Evolutionary conservation across 148 eudicot species (phyloP), one percentile per base, ranked within the genome.

Genomic region (Persicaria tinctoria): DNA sequence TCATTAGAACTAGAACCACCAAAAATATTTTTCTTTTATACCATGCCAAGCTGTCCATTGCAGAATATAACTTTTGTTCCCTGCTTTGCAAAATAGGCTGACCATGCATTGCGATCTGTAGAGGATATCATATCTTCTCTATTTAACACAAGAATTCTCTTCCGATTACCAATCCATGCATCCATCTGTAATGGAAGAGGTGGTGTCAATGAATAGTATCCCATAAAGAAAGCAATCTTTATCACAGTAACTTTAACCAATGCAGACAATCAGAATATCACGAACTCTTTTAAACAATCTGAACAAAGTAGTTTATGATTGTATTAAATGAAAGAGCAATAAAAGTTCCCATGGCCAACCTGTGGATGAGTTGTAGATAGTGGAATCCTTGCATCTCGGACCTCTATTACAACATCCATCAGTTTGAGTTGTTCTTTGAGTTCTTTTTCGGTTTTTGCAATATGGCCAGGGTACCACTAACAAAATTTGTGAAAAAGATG

Each of bases 401-500:
- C 97, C 83, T 95, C 98, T 77, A 95, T 93, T 62, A 95, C 99
- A 59, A 92, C 99, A 87, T 95, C 99, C 99, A 95, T 92, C 79
- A 95, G 79, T 79, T 89, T 95, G 68, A 95, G 87, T 79, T 95
- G 99, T 77, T 87, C 97, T 85, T 95, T 95, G 49, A 95, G 98
- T 75, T 95, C 96, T 74, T 88, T 92, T 84, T 95, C 97, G 13
- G 99, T 95, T 87, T 92, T 95, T 17, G 93, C 97, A 78, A 95
- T 95, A 85, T 95, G 99, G 74, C 97, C 99, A 50, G 99, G 99
- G 82, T 92, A 95, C 99, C 99, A 95, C 99, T 95, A 77, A 71
- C 46, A 48, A 69, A 69, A 46, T 8, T 66, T 41, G 32, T 17
- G 48, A 46, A 71, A 27, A 46, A 17, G 13, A 6, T 47, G 20